phyloP scores from a whole-genome alignment of 2,329 filamentous ascomycete species.

The Scedosporium apiospermum region DNA sequence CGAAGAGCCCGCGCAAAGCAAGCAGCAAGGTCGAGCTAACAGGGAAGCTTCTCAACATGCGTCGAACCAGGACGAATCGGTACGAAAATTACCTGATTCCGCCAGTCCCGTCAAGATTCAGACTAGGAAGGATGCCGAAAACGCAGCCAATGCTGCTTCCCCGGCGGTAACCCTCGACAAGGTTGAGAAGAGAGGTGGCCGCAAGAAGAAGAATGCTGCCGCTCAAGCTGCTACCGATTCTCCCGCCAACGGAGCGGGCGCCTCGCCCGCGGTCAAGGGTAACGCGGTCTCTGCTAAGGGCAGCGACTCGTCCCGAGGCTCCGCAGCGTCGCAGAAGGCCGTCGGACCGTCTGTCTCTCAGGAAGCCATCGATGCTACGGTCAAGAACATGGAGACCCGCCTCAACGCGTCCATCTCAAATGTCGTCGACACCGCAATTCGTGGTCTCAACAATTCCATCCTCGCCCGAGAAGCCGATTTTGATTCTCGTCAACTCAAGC shows the following conservation, averaged over 20 bases:
- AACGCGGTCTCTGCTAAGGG: constrained; percentile 23
- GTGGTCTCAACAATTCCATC: constrained; percentile 57
- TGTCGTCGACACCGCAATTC: constrained; percentile 41
- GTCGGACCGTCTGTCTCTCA: constrained; percentile 20
- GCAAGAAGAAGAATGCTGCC: constrained; percentile 55
- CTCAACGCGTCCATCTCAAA: constrained; percentile 39
- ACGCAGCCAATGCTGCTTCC: constrained; percentile 18
- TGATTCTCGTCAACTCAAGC: constrained; percentile 40
- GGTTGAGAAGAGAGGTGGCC: constrained; percentile 44
- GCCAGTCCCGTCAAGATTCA: constrained; percentile 16
- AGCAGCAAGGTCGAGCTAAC: constrained; percentile 16
- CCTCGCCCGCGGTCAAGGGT: constrained; percentile 17
- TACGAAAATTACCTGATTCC: constrained; percentile 1
- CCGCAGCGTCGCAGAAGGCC: constrained; percentile 12
- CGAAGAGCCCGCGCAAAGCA: constrained; percentile 30
- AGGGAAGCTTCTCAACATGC: constrained; percentile 24
- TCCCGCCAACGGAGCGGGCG: constrained; percentile 28
- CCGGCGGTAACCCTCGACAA: constrained; percentile 36
- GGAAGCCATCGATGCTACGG: constrained; percentile 44
- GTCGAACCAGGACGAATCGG: constrained; percentile 4
- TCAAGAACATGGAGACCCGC: constrained; percentile 42
- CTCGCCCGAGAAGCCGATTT: constrained; percentile 41
- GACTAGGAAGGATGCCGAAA: constrained; percentile 37
- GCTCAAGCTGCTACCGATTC: constrained; percentile 27
- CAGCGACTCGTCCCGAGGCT: constrained; percentile 2